These are phyloP conservation scores for Yamadazyma sp. DNA, from an alignment of 805 yeast genomes.

Conservation along the genomic window DNA sequence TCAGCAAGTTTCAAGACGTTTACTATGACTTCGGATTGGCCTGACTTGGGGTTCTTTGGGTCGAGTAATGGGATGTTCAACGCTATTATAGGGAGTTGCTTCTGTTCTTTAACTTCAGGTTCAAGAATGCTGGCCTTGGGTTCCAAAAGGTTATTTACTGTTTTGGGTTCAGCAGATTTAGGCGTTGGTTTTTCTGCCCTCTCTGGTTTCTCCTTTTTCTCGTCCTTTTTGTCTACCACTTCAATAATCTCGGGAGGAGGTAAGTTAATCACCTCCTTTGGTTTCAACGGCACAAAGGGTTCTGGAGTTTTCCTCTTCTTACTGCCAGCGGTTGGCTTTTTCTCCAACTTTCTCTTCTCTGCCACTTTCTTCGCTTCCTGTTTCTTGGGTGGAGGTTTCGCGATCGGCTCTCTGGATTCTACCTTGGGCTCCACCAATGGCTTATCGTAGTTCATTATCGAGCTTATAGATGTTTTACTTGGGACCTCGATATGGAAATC, in stretches of 20 bases:
- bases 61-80: slow-evolving; percentile 52
- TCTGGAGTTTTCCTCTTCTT: slow-evolving; percentile 19
- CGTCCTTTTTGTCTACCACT: slow-evolving; percentile 10
- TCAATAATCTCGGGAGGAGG: slow-evolving; percentile 25
- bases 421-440: slow-evolving; percentile 18
- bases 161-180: slow-evolving; percentile 1
- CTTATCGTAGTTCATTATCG: slow-evolving; percentile 39
- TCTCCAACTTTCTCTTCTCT: slow-evolving; percentile 11
- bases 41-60: slow-evolving; percentile 50
- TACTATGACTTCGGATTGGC: slow-evolving; percentile 62
- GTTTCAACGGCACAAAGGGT: slow-evolving; percentile 17
- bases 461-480: slow-evolving; percentile 40
- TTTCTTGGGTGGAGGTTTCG: slow-evolving; percentile 20
- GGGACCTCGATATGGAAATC: slow-evolving; percentile 20
- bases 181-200: slow-evolving; percentile 2
- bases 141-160: neutral
- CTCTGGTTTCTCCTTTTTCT: slow-evolving; percentile 6
- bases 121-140: slow-evolving; percentile 5
- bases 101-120: slow-evolving; percentile 21
- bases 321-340: slow-evolving; percentile 13
- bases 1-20: slow-evolving; percentile 76
- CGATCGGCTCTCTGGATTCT: slow-evolving; percentile 6
- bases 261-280: slow-evolving; percentile 16
- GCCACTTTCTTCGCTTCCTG: slow-evolving; percentile 15
- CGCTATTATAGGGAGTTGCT: slow-evolving; percentile 50